A percentile compares a stretch with the other conserved stretches of the same genome.
Evolutionary conservation across 306 rosid species (phyloP).

Genomic region (Castanea mollissima): DNA sequence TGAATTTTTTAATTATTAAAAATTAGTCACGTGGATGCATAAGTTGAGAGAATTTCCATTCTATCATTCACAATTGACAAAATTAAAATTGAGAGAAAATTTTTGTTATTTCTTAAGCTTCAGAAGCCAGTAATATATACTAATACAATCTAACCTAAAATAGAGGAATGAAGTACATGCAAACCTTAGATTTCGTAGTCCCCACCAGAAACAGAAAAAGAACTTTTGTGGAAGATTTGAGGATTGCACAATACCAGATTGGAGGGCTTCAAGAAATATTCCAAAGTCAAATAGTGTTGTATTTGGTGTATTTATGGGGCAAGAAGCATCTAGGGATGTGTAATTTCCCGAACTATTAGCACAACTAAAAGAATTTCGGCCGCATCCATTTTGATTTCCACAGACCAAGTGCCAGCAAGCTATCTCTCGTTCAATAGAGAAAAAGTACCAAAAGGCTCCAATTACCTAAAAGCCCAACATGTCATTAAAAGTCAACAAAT

Average conservation of each 20-base stretch:
- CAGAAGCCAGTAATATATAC: too few species aligned
- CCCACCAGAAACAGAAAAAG: conserved; percentile 39
- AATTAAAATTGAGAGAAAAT: too few species aligned
- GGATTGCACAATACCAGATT: conserved; percentile 13
- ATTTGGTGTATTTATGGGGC: conserved; percentile 8
- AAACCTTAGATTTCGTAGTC: conserved; percentile 41
- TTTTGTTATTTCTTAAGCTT: too few species aligned
- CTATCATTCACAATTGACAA: too few species aligned
- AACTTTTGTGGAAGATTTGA: conserved; percentile 22
- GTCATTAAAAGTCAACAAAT: too few species aligned
- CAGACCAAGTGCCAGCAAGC: conserved; percentile 78
- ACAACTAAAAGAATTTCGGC: conserved; percentile 43
- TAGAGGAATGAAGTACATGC: not conserved
- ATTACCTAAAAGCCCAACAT: conserved; percentile 50
- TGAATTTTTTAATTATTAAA: too few species aligned
- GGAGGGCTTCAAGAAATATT: conserved; percentile 30
- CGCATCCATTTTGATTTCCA: conserved; percentile 28
- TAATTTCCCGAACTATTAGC: conserved; percentile 5
- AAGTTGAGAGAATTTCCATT: too few species aligned
- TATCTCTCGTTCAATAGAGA: conserved; percentile 78
- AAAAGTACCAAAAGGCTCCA: conserved; percentile 87
- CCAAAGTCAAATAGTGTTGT: conserved; percentile 29
- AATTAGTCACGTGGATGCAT: too few species aligned
- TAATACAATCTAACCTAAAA: not conserved
- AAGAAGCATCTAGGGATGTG: conserved; percentile 34